phyloP scores from a whole-genome alignment of 192 early-diverging fungal genomes.

The Spizellomyces punctatus region DNA sequence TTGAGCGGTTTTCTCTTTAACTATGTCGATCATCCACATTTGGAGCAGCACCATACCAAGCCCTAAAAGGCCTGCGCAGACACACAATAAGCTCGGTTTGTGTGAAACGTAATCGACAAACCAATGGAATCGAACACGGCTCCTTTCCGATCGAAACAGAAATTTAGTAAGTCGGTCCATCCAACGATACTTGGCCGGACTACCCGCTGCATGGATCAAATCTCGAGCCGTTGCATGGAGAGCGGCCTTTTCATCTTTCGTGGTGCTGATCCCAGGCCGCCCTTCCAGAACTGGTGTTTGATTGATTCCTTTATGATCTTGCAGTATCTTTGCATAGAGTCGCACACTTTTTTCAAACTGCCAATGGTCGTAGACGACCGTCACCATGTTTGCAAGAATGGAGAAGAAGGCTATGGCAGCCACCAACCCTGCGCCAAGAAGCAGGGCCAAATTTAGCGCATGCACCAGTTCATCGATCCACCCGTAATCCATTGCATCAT shows the following conservation, averaged over 20 bases:
- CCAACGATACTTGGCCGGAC: conserved; percentile 4
- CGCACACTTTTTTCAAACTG: conserved; percentile 11
- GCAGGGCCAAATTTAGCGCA: conserved; percentile 7
- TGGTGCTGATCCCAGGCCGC: background rate
- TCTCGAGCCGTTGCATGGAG: conserved; percentile 11
- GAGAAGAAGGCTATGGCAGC: background rate
- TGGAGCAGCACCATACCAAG: conserved; percentile 15
- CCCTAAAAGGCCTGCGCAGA: conserved; percentile 21
- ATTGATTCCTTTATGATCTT: background rate
- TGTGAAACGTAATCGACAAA: conserved; percentile 32
- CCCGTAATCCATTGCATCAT: conserved; percentile 8
- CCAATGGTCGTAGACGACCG: conserved; percentile 8
- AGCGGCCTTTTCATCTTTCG: background rate
- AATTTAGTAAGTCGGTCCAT: conserved; percentile 4
- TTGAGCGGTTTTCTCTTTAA: background rate
- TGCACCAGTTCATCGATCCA: conserved; percentile 25
- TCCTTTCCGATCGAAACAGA: background rate
- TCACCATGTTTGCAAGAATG: conserved; percentile 13
- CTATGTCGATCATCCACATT: conserved; percentile 9
- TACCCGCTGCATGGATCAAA: conserved; percentile 11
- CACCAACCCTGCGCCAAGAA: conserved; percentile 7
- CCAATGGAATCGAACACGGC: conserved; percentile 24
- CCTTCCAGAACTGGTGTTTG: background rate
- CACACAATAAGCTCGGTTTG: conserved; percentile 17
- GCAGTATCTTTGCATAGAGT: conserved; percentile 3